Evolutionary conservation across 202 grass and related monocot genomes (phyloP).

Genomic region (Panicum hallii): DNA sequence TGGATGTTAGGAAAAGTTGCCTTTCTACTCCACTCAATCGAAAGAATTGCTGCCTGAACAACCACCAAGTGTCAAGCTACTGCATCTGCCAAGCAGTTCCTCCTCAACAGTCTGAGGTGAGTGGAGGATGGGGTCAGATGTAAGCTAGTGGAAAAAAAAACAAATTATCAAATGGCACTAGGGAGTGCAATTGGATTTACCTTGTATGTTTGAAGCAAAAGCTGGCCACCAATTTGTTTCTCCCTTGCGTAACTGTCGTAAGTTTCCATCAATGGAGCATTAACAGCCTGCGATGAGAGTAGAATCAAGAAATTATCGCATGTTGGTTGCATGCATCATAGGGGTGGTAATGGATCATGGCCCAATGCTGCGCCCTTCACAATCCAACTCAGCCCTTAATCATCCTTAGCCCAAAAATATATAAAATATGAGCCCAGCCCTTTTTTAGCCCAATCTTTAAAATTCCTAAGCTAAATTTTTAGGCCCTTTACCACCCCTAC

Average conservation of each 20-base stretch:
- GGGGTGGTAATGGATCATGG: too few species aligned
- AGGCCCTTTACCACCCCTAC: too few species aligned
- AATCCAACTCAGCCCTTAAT: too few species aligned
- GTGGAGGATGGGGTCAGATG: conserved; percentile 19
- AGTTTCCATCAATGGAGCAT: conserved; percentile 57
- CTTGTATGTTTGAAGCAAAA: conserved; percentile 66
- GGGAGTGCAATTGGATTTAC: conserved; percentile 33
- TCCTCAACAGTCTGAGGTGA: conserved; percentile 53
- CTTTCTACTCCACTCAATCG: conserved; percentile 33
- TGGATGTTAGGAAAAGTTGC: conserved; percentile 33
- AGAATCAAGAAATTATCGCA: conserved; percentile 2
- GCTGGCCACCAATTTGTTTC: conserved; percentile 53
- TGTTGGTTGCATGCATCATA: neutral
- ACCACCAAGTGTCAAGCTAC: conserved; percentile 49
- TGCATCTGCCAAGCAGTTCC: conserved; percentile 60
- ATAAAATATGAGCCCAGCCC: too few species aligned
- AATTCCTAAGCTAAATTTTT: too few species aligned
- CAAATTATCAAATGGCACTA: neutral
- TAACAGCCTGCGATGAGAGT: conserved; percentile 50
- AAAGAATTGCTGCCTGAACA: conserved; percentile 25
- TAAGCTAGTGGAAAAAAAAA: neutral
- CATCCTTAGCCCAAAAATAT: too few species aligned
- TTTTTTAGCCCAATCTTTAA: too few species aligned
- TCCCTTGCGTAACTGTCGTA: conserved; percentile 55
- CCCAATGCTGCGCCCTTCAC: too few species aligned